Conservation (phyloP, 2,329 filamentous ascomycete species). For the Ophiocordyceps camponoti-floridani region DNA sequence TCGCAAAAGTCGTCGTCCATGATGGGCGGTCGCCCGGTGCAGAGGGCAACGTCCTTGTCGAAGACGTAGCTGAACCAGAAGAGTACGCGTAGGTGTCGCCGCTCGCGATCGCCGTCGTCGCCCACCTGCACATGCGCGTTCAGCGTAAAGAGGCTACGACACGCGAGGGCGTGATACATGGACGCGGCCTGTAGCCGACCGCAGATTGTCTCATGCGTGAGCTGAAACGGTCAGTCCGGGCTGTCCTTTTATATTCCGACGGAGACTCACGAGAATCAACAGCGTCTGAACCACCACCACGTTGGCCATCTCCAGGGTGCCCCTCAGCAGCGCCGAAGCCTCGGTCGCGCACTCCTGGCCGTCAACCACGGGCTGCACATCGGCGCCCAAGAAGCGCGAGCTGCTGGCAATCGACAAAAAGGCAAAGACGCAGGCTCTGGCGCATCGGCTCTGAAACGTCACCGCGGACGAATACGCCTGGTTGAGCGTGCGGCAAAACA, state of each 20-base stretch:
- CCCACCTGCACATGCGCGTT: slow-evolving; percentile 21
- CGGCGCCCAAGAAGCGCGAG: slow-evolving; percentile 5
- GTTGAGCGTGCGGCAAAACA: slow-evolving; percentile 27
- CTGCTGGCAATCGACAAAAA: slow-evolving; percentile 21
- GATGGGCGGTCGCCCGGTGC: slow-evolving; percentile 31
- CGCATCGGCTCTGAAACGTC: slow-evolving; percentile 12
- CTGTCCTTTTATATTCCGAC: too few species aligned
- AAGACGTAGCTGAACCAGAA: slow-evolving; percentile 38
- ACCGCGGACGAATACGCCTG: slow-evolving; percentile 15
- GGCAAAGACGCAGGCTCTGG: slow-evolving; percentile 28
- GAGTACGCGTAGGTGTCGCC: slow-evolving; percentile 18
- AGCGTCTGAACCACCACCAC: slow-evolving; percentile 25
- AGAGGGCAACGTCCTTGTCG: slow-evolving; percentile 37
- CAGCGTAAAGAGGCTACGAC: slow-evolving; percentile 28
- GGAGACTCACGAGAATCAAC: slow-evolving; percentile 25
- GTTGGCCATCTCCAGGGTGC: slow-evolving; percentile 22
- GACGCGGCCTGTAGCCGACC: slow-evolving; percentile 27
- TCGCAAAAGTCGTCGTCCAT: slow-evolving; percentile 34
- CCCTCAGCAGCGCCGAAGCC: slow-evolving; percentile 22
- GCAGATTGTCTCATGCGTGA: slow-evolving; percentile 22
- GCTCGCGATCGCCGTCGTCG: slow-evolving; percentile 8
- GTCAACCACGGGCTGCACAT: slow-evolving; percentile 13
- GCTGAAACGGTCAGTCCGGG: slow-evolving; percentile 7
- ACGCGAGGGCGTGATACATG: slow-evolving; percentile 24
- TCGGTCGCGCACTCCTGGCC: slow-evolving; percentile 20